Percentiles rank a stretch among this genome's conserved stretches.
These are phyloP conservation scores for Cystobasidiopsis lactophilus DNA, from an alignment of 768 basidiomycete species.

Conservation along the genomic window DNA sequence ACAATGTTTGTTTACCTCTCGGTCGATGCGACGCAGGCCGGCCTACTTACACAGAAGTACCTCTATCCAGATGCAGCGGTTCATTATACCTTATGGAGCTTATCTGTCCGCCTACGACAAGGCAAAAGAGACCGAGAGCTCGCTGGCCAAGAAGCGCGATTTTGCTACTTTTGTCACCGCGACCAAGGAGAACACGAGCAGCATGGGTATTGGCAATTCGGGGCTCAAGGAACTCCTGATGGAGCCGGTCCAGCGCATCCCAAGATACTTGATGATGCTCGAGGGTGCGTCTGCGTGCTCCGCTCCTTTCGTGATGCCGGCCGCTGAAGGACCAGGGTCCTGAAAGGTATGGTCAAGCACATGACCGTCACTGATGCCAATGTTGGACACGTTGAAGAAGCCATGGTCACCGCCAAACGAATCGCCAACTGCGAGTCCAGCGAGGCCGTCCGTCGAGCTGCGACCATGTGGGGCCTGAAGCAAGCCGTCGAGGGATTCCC, in stretches of 20 bases:
- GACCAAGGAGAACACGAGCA: slow-evolving; percentile 23
- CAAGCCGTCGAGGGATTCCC: slow-evolving; percentile 78
- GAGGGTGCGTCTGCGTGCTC: slow-evolving; percentile 28
- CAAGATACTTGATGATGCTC: slow-evolving; percentile 78
- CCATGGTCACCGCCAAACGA: slow-evolving; percentile 22
- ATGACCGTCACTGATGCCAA: too few relatives aligned
- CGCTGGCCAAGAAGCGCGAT: slow-evolving; percentile 34
- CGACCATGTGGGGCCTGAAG: slow-evolving; percentile 64
- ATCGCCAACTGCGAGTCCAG: slow-evolving; percentile 83
- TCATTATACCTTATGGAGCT: not conserved
- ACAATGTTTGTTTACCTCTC: slow-evolving; percentile 32
- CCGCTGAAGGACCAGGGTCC: not conserved
- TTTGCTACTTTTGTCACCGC: slow-evolving; percentile 79
- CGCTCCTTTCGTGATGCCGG: not conserved
- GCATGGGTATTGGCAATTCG: slow-evolving; percentile 54
- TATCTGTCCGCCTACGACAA: slow-evolving; percentile 3
- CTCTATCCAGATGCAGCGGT: not conserved
- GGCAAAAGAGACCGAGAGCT: slow-evolving; percentile 3
- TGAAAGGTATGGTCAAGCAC: too few relatives aligned
- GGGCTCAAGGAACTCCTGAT: slow-evolving; percentile 3
- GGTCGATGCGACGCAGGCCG: too few relatives aligned
- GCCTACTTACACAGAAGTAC: not conserved
- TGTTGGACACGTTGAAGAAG: too few relatives aligned
- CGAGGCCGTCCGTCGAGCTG: slow-evolving; percentile 70
- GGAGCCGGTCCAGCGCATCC: slow-evolving; percentile 39